A percentile compares a stretch with the other conserved stretches of the same genome.
These are phyloP conservation scores for Annulohypoxylon bovei DNA, from an alignment of 495 filamentous ascomycete genomes.

Conservation along the genomic window DNA sequence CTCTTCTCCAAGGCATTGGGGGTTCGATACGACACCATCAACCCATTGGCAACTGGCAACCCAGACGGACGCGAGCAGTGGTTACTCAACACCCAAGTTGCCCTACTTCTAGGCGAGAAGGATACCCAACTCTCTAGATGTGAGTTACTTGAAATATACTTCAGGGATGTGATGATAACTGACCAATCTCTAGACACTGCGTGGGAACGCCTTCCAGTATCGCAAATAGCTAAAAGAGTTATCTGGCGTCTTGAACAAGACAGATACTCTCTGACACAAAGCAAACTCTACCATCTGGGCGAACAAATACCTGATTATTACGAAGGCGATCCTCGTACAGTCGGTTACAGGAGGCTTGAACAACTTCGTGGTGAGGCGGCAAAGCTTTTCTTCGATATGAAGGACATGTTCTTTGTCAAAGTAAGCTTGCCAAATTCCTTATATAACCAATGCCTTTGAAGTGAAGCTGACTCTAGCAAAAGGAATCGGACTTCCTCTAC, in stretches of 20 bases:
- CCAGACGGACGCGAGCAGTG: constrained; percentile 69
- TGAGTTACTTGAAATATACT: constrained; percentile 50
- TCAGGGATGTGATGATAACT: constrained; percentile 1
- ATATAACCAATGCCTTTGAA: neutral
- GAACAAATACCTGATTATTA: constrained; percentile 57
- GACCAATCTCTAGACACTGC: constrained; percentile 63
- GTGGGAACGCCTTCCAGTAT: constrained; percentile 69
- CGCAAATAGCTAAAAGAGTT: constrained; percentile 55
- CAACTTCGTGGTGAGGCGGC: constrained; percentile 55
- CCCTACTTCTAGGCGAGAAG: constrained; percentile 78
- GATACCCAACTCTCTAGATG: constrained; percentile 78
- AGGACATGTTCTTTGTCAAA: constrained; percentile 82
- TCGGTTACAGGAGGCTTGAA: constrained; percentile 52
- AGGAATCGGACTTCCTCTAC: constrained; percentile 80
- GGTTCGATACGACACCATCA: constrained; percentile 65
- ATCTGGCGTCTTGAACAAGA: constrained; percentile 62
- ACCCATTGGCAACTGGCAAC: constrained; percentile 56
- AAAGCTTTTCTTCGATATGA: constrained; percentile 61
- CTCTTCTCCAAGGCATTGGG: constrained; percentile 62
- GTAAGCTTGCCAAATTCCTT: constrained; percentile 51
- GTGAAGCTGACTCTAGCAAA: constrained; percentile 40
- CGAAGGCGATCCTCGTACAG: constrained; percentile 49
- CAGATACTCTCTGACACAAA: constrained; percentile 58
- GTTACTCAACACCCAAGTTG: constrained; percentile 80
- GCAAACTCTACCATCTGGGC: constrained; percentile 56